Base-by-base conservation (phyloP, 2,329 filamentous ascomycete genomes). In the Penicillium thymicola region DNA sequence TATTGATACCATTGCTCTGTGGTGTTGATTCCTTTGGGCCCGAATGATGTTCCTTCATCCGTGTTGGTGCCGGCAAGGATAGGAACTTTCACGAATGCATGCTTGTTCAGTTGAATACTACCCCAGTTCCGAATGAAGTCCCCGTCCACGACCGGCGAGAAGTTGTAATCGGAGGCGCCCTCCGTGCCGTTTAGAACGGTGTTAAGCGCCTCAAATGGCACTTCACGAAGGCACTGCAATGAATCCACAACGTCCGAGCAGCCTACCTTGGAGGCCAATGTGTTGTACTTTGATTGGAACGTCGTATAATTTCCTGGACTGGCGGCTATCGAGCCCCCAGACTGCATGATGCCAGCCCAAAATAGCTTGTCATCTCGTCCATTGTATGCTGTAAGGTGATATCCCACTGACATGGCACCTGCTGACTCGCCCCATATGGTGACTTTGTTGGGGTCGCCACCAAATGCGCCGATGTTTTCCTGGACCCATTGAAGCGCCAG, bases 1-100 rank as follows among this genome's bases (percentile, higher is more conserved):
- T 71, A 74, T 21, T 69, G 65, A 43, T 75, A 70, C 65, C 86
- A 83, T 48, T 85, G 77, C 16, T 73, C 77, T 11, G 77, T 81
- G 1, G 79, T 83, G 65, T 86, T 81, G 59, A 87, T 79, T 16
- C 79, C 81, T 6, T 59, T 68, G 11, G 79, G 77, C 0, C 77
- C 80, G 64, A 87, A 87, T 1, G 76, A 74, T 0, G 81, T 81
- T 2, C 85, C 87, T 67, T 90, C 87, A 62, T 89, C 87, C 1
- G 81, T 81, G 68, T 88, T 89, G 36, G 80, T 81, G 7, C 88
- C 87, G 34, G 80, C 75, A 7, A 90, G 76, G 40, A 89, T 80
- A 1, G 86, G 85, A 0, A 89, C 83, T 51, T 83, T 79, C 54
- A 88, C 81, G 60, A 89, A 88, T 18, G 79, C 78, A 45, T 85